Percentiles rank a stretch among this genome's conserved stretches.
These are phyloP conservation scores for Fraxinus cuspidata DNA, from an alignment of 257 asterid genomes.

Conservation along the genomic window DNA sequence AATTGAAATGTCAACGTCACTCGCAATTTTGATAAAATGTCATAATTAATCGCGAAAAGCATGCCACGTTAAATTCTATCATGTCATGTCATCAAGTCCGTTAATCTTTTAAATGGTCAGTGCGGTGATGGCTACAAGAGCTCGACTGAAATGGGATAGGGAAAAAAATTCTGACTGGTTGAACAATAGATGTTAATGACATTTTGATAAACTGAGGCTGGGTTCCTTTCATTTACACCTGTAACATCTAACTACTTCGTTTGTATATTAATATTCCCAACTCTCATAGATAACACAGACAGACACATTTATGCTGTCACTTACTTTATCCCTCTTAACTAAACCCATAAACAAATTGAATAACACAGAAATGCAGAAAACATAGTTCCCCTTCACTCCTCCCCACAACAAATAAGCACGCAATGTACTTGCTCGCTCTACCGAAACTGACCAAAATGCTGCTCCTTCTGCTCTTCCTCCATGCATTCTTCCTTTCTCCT, in stretches of 20 bases:
- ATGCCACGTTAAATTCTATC: no score
- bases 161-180: no score
- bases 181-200: no score
- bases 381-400: slow-evolving; percentile 17
- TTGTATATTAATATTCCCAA: no score
- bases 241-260: neutral
- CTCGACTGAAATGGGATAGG: no score
- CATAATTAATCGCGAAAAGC: no score
- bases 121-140: no score
- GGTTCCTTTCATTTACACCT: neutral
- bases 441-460: slow-evolving; percentile 20
- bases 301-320: slow-evolving; percentile 28
- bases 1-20: no score
- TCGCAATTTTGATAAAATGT: no score
- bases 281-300: neutral
- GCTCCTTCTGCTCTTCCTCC: slow-evolving; percentile 27
- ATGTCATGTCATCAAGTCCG: no score
- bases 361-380: slow-evolving; percentile 15
- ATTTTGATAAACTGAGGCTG: no score
- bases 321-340: slow-evolving; percentile 16
- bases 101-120: no score
- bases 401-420: neutral
- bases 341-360: neutral
- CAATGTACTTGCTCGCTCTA: slow-evolving; percentile 32
- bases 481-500: slow-evolving; percentile 28